A percentile compares a stretch with the other conserved stretches of the same genome.
phyloP scores from a whole-genome alignment of 1,139 yeast species.

The Debaryomyces subglobosus region DNA sequence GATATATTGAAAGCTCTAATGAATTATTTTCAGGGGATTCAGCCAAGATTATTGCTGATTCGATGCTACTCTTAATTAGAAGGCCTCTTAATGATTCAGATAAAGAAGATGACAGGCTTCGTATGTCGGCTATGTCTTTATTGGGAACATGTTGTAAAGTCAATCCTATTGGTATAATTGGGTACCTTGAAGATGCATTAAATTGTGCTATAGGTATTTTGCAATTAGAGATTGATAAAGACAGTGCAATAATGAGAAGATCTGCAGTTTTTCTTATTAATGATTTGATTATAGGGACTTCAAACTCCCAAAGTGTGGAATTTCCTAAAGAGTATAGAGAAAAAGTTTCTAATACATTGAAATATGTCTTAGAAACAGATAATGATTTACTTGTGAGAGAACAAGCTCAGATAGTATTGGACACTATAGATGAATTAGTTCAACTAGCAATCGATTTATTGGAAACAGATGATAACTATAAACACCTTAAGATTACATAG shows the following conservation, averaged over 20 bases:
- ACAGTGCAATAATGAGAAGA: conserved; percentile 64
- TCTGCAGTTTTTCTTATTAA: conserved; percentile 72
- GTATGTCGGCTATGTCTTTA: conserved; percentile 87
- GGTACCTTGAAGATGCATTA: conserved; percentile 55
- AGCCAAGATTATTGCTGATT: conserved; percentile 30
- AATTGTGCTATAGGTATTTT: conserved; percentile 81
- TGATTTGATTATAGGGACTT: conserved; percentile 58
- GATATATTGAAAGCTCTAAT: conserved; percentile 56
- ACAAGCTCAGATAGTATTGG: conserved; percentile 52
- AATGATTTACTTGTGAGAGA: conserved; percentile 61
- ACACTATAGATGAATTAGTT: conserved; percentile 42
- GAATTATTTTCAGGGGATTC: conserved; percentile 48
- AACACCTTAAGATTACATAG: conserved; percentile 1
- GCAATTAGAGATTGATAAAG: conserved; percentile 52
- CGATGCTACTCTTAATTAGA: conserved; percentile 44
- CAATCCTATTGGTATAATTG: conserved; percentile 57
- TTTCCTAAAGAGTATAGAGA: conserved; percentile 52
- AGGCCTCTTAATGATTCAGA: conserved; percentile 27
- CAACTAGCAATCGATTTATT: conserved; percentile 2
- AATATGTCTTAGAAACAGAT: conserved; percentile 52
- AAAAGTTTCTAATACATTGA: conserved; percentile 44
- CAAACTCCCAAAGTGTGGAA: conserved; percentile 44
- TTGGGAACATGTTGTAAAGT: conserved; percentile 68
- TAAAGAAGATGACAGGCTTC: conserved; percentile 54
- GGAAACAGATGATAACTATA: neutral